Base-by-base conservation (phyloP, 768 basidiomycete species). In the Glaciozyma antarctica region DNA sequence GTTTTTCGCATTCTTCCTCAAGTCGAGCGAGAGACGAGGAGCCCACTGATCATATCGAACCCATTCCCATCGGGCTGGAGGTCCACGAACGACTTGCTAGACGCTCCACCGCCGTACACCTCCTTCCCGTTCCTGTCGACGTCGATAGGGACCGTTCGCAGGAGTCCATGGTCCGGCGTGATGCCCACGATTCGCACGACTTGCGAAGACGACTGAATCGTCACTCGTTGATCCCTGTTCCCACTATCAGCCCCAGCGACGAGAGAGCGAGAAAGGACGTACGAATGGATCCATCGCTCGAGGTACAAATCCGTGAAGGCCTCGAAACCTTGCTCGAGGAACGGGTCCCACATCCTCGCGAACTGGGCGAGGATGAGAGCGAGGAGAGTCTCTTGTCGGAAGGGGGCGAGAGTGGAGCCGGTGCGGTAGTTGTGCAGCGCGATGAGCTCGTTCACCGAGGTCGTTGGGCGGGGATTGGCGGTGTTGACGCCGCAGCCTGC, bases 21-120 rank as follows among this genome's bases (percentile, higher is more conserved):
- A 12, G 38, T 41, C 38, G 38, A 41, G 7, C 38, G 38, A 2
- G 52, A 55, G 22, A 61, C 61, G 32, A 73, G 32, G 19, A 73
- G 58, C 4, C 69, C 65, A 58, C 65, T 60, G 52, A 95, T 88
- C 69, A 97, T 80, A 77, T 98, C 94, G 71, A 98, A 98, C 73
- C 90, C 90, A 75, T 99, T 99, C 58, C 92, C 90, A 73, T 97
- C 92, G 2, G 95, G 95, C 75, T 95, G 95, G 24, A 99, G 77
- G 76, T 99, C 92, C 60, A 97, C 86, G 74, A 82, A 93, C 30
- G 78, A 80, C 32, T 51, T 28, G n/a, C 34, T 19, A 1, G 58
- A 64, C 2, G 22, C 47, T 12, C n/a, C 21, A 62, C 78, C 58
- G 45, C 63, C 38, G 44, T 51, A 70, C 53, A 72, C 48, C 74